Base-by-base conservation (phyloP, 129 eudicot genomes). In the Dittrichia graveolens region DNA sequence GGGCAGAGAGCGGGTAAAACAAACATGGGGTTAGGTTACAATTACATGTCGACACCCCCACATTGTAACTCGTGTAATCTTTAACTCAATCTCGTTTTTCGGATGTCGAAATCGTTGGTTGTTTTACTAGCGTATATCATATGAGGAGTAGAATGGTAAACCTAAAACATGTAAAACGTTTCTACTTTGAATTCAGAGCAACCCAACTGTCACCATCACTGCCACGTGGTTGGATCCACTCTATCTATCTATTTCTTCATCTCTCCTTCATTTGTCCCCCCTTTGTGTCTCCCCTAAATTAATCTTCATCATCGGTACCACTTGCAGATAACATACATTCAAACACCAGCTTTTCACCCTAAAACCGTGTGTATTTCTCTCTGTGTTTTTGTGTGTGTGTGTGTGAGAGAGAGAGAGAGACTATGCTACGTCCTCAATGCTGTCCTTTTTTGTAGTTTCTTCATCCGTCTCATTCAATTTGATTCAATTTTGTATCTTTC, bases 181-280 rank as follows among this genome's bases (percentile, higher is more conserved):
- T 47, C 59, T 45, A 53, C 77, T 10, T 42, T 19, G 41, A 75
- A 18, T 24, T 64, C 31, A 41, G 34, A 67, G 69, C 44, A 76
- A 69, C 54, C 75, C 19, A 13, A 38, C 61, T 8, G 44, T 54
- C 67, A 57, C 74, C 64, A 63, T 55, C 34, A 65, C 35, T 3
- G 59, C 77, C 82, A 70, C 82, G 77, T 78, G 82, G 58, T 63
- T 64, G 82, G 74, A 79, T 57, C 63, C 67, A 54, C 73, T 39
- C 62, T 38, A 44, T 61, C 13, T 37, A 67, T 39, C 62, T 38
- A 44, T 61, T 18, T 37, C 47, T 59, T 71, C 58, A 65, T 75
- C 34, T 45, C 50, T 37, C 54, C 46, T 72, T 55, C 19, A 18
- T 55, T 73, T 47, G 55, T 55, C 69, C 55, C 69, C 55, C 39